Percentiles rank a stretch among this genome's conserved stretches.
These are phyloP conservation scores for Xylariomycetidae sp. DNA, from an alignment of 2,329 filamentous ascomycete species.

Conservation along the genomic window DNA sequence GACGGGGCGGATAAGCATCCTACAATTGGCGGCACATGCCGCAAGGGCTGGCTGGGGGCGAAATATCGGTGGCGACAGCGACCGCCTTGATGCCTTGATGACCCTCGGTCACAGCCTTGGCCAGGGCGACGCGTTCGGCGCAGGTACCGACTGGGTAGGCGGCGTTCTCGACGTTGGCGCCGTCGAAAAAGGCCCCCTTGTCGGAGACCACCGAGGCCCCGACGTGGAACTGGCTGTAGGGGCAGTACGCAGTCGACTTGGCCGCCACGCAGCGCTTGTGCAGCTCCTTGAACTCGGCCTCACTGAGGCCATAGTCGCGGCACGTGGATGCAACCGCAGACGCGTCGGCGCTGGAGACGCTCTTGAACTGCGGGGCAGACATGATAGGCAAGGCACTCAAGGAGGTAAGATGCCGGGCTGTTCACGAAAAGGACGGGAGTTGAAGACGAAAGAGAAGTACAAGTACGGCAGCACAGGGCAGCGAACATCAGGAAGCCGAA, in stretches of 20 bases:
- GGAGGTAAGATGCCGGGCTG: too few species aligned
- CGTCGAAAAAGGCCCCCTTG: slow-evolving; percentile 52
- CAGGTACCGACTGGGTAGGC: slow-evolving; percentile 92
- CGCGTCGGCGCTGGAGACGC: slow-evolving; percentile 22
- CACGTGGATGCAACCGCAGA: slow-evolving; percentile 28
- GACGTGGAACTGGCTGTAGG: slow-evolving; percentile 88
- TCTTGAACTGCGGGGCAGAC: slow-evolving; percentile 1
- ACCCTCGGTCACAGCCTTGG: slow-evolving; percentile 64
- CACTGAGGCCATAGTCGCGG: slow-evolving; percentile 44
- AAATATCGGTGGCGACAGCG: slow-evolving; percentile 77
- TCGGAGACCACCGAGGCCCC: slow-evolving; percentile 67
- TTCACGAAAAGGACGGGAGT: too few species aligned
- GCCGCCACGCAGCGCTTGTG: slow-evolving; percentile 59
- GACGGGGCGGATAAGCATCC: too few species aligned
- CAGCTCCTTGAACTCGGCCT: slow-evolving; percentile 59
- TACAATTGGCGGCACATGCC: slow-evolving; percentile 95
- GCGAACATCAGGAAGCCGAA: too few species aligned
- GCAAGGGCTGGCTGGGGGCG: slow-evolving; percentile 68
- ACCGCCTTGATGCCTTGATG: slow-evolving; percentile 64
- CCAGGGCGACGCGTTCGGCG: slow-evolving; percentile 86
- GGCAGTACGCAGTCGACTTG: slow-evolving; percentile 80
- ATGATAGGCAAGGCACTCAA: too few species aligned
- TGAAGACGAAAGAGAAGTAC: too few species aligned
- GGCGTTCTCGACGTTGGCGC: slow-evolving; percentile 91
- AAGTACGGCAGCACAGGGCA: too few species aligned